phyloP scores from a whole-genome alignment of 164 flowering plant species.

The Sedum album region DNA sequence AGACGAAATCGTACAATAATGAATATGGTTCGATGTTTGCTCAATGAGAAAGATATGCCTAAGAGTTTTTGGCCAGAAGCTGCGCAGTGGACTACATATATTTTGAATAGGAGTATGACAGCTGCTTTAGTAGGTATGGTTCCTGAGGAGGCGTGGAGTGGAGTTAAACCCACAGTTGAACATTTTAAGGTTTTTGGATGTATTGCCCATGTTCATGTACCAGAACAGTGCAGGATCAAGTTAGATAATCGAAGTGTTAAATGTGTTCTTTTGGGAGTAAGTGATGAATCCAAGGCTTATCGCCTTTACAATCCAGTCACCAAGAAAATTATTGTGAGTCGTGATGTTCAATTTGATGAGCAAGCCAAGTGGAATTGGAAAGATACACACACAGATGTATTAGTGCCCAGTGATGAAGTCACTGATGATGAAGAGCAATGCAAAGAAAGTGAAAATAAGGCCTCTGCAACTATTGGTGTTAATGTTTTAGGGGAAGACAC shows the following conservation, averaged over 20 bases:
- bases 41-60: not conserved
- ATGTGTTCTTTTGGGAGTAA: not conserved
- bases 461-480: not conserved
- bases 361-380: not conserved
- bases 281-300: not conserved
- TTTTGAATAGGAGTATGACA: not conserved
- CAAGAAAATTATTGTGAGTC: not conserved
- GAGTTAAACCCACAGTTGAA: not conserved
- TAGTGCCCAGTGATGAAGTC: no score
- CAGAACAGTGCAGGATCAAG: not conserved
- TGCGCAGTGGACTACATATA: not conserved
- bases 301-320: not conserved
- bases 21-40: constrained; percentile 1
- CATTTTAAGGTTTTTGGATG: not conserved
- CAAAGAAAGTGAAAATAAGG: not conserved
- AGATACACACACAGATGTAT: no score
- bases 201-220: not conserved
- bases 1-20: not conserved
- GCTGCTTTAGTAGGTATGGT: not conserved
- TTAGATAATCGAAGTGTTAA: not conserved
- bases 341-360: not conserved
- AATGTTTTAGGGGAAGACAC: no score
- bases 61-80: not conserved
- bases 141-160: not conserved
- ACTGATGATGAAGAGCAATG: not conserved